Evolutionary conservation across 1,139 yeast species (phyloP), one percentile per base, ranked within the genome.

Genomic region (Sugiyamaella paludigena): DNA sequence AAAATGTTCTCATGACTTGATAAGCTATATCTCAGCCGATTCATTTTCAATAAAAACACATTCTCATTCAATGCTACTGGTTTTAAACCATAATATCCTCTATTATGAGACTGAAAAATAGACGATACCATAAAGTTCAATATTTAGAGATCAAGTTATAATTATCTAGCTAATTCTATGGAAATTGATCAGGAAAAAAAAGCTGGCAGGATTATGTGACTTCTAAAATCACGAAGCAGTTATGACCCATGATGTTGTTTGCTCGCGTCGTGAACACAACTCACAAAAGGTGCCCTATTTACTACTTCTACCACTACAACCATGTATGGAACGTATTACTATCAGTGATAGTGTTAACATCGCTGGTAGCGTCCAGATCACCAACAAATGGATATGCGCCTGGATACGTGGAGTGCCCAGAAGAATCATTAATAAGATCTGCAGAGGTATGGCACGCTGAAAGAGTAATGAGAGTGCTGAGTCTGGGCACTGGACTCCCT

Each of bases 351-450:
- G 4, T n/a, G 1, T 6, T 19, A 27, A 31, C 36, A 12, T 36
- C 45, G 19, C 8, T 11, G 12, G 35, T 16, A 2, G 10, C 35
- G 11, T 47, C 49, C 13, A 43, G 42, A 28, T 48, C 52, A 10
- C 52, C 54, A 28, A 40, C 45, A 5, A 40, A 47, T 24, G 45
- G 47, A 26, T 54, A 54, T 43, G 56, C 57, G 2, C 57, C 57
- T n/a, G 52, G 40, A 7, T 46, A 26, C 37, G 56, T 47, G n/a
- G 29, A 40, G n/a, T 54, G 57, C 30, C 57, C 57, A 31, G 30
- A 35, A 10, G 32, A 44, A 13, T 47, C 54, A 5, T 37, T 54
- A 33, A 46, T 54, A 34, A 43, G 57, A 33, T 28, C 41, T 16
- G 52, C 54, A 36, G 47, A 46, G 19, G 54, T 51, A 28, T 8